These are phyloP conservation scores for Phytophthora colocasiae DNA, from an alignment of 352 stramenopile species.

Conservation along the genomic window DNA sequence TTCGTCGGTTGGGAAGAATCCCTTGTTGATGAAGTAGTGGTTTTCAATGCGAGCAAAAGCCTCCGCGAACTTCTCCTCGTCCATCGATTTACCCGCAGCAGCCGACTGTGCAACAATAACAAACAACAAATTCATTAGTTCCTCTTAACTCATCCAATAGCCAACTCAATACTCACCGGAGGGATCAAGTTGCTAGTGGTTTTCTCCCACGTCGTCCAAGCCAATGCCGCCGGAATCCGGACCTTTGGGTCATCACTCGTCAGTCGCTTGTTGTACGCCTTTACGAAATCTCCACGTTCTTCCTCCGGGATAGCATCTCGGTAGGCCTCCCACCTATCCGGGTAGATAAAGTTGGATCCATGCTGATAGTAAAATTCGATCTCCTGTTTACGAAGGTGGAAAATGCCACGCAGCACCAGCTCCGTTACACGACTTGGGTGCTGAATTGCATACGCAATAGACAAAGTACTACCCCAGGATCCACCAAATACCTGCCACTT, in stretches of 20 bases:
- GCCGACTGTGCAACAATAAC: conserved; percentile 41
- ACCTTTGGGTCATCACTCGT: conserved; percentile 88
- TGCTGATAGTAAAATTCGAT: conserved; percentile 95
- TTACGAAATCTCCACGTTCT: conserved; percentile 85
- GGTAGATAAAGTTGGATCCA: conserved; percentile 91
- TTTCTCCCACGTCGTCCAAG: conserved; percentile 94
- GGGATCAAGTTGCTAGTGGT: conserved; percentile 86
- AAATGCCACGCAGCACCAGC: conserved; percentile 94
- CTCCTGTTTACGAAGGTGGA: conserved; percentile 90
- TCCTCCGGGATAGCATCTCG: conserved; percentile 86
- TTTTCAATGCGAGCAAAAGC: conserved; percentile 94
- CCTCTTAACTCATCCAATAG: neutral
- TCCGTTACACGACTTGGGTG: conserved; percentile 86
- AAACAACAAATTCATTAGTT: conserved; percentile 1
- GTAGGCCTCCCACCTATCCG: conserved; percentile 92
- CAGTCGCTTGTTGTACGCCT: conserved; percentile 89
- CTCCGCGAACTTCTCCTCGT: conserved; percentile 84
- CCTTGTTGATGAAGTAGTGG: conserved; percentile 93
- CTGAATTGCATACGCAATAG: conserved; percentile 91
- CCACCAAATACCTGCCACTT: conserved; percentile 95
- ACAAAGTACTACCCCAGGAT: conserved; percentile 94
- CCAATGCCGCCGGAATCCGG: conserved; percentile 80
- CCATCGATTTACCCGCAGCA: conserved; percentile 80
- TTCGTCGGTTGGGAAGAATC: conserved; percentile 89
- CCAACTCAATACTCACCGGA: conserved; percentile 37